phyloP scores from a whole-genome alignment of 2,329 filamentous ascomycete genomes.

The Coniochaeta ligniaria region DNA sequence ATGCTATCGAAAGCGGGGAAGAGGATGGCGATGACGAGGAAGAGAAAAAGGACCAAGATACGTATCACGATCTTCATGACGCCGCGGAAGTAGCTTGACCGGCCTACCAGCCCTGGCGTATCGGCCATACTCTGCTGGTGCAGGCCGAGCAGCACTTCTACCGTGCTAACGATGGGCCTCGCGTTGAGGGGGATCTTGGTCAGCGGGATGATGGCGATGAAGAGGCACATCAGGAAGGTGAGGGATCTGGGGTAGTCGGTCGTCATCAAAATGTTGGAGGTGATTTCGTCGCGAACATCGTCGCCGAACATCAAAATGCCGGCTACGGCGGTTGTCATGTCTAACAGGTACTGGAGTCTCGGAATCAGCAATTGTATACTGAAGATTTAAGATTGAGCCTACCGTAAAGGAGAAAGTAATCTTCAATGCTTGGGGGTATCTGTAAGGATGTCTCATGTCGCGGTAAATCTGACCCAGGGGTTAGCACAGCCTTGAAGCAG shows the following conservation, averaged over 20 bases:
- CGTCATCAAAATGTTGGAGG: slow-evolving; percentile 75
- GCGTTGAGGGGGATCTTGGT: slow-evolving; percentile 93
- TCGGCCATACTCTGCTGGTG: slow-evolving; percentile 42
- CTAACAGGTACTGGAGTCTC: slow-evolving; percentile 60
- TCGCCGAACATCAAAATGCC: slow-evolving; percentile 95
- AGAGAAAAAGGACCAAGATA: slow-evolving; percentile 58
- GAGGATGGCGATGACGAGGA: slow-evolving; percentile 64
- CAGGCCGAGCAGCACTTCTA: slow-evolving; percentile 75
- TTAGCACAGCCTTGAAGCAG: not conserved
- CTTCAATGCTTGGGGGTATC: slow-evolving; percentile 68
- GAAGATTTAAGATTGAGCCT: no score
- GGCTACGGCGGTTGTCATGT: slow-evolving; percentile 72
- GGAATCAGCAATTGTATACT: not conserved
- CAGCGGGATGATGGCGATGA: slow-evolving; percentile 86
- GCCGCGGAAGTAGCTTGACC: slow-evolving; percentile 49
- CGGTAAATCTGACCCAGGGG: slow-evolving; percentile 42
- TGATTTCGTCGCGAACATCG: slow-evolving; percentile 79
- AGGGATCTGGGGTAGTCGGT: slow-evolving; percentile 66
- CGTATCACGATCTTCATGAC: slow-evolving; percentile 55
- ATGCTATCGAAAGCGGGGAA: slow-evolving; percentile 80
- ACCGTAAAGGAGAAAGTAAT: slow-evolving; percentile 81
- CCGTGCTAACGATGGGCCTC: slow-evolving; percentile 77
- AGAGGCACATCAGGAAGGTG: slow-evolving; percentile 74
- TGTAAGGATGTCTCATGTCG: slow-evolving; percentile 68
- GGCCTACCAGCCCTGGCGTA: slow-evolving; percentile 39